These are phyloP conservation scores for Taphrina sp. DNA, from an alignment of 1,139 yeast species.

Conservation along the genomic window DNA sequence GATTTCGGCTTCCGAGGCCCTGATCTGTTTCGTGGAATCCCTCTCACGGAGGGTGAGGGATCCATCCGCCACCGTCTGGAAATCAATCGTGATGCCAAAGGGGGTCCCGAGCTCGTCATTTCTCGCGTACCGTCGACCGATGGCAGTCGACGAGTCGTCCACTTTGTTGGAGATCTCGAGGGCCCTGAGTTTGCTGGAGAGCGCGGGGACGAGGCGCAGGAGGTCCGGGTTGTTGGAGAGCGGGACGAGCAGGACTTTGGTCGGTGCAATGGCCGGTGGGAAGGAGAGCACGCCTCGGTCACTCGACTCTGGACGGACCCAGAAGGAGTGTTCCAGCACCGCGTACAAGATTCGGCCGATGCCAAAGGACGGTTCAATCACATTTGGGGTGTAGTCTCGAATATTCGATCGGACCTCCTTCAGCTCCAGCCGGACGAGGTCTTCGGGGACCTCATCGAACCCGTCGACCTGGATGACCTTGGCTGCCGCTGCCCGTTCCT, in stretches of 20 bases:
- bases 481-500: conserved; percentile 63
- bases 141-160: conserved; percentile 96
- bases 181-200: conserved; percentile 65
- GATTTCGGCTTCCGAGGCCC: conserved; percentile 81
- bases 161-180: conserved; percentile 91
- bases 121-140: conserved; percentile 98
- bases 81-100: conserved; percentile 96
- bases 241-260: conserved; percentile 94
- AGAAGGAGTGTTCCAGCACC: conserved; percentile 89
- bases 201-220: conserved; percentile 62
- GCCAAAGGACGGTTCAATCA: conserved; percentile 99
- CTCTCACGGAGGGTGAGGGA: conserved; percentile 91
- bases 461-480: conserved; percentile 65
- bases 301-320: conserved; percentile 89
- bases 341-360: conserved; percentile 96
- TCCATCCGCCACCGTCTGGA: conserved; percentile 84
- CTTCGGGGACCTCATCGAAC: conserved; percentile 62
- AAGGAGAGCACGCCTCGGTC: conserved; percentile 90
- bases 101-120: conserved; percentile 99
- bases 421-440: conserved; percentile 51
- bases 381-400: conserved; percentile 95
- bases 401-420: conserved; percentile 57
- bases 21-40: conserved; percentile 93
- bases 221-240: conserved; percentile 80
- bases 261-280: conserved; percentile 96